Base-by-base conservation (phyloP, 331 rosid genomes). In the Arachis monticola region DNA sequence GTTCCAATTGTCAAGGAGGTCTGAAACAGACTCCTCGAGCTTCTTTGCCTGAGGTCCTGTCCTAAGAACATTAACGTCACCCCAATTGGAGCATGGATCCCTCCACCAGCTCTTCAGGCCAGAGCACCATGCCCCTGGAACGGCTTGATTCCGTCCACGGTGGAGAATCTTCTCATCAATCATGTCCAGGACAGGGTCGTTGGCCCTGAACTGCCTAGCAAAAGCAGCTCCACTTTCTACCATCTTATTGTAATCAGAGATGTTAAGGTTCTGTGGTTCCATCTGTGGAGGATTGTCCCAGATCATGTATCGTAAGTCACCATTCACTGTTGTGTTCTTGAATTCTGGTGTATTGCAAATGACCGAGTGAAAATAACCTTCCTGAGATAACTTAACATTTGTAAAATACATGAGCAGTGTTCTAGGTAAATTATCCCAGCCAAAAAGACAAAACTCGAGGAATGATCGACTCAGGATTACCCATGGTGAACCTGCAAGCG, bases 371-470 rank as follows among this genome's bases (percentile, higher is more conserved):
- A 91, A 91, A 69, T 91, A 88, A 67, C 90, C 89, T 84, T 91
- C 97, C 80, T 87, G 83, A 10, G 93, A 87, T 66, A 89, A 64
- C 46, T 85, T 75, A 45, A 88, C 92, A 17, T 91, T 91, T 2
- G 92, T 88, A 50, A 88, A 91, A 64, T 91, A 91, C 97, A 91
- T 88, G 13, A 91, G 80, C 67, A 91, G 81, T 9, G 83, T 87
- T 14, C 97, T 83, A 8, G 97, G 97, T 56, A 91, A 80, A 75
- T 91, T 91, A 73, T 91, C 97, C 97, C 93, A 91, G 70, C 93
- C 97, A 41, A 85, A 69, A 60, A 91, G 70, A 68, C 97, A 91
- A 73, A 63, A 91, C 70, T 91, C 89, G 45, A 91, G 73, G 78
- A 91, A 91, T 7, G 92, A 27, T 75, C 97, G 84, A 58, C 92